Conservation (phyloP, 2,329 filamentous ascomycete species). For the Chalara sp. region DNA sequence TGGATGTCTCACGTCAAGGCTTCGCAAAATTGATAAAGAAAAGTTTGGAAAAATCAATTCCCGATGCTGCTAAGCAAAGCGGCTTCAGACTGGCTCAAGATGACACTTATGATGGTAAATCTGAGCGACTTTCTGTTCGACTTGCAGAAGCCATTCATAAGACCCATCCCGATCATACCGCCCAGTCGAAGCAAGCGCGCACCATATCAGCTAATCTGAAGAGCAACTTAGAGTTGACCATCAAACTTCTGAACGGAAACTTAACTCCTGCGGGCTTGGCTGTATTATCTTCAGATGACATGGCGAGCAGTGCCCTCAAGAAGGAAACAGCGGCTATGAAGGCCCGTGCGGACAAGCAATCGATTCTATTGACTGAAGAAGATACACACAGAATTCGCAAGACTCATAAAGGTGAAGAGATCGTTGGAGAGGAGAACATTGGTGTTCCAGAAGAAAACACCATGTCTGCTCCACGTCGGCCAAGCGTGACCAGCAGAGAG, state of each 20-base stretch:
- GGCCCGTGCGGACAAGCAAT: slow-evolving; percentile 72
- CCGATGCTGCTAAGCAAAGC: slow-evolving; percentile 58
- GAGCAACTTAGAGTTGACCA: slow-evolving; percentile 72
- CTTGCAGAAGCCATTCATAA: slow-evolving; percentile 68
- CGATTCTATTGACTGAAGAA: slow-evolving; percentile 66
- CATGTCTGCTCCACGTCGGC: slow-evolving; percentile 27
- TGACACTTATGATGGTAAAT: slow-evolving; percentile 55
- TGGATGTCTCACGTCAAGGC: slow-evolving; percentile 58
- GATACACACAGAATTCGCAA: slow-evolving; percentile 71
- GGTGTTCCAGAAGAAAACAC: slow-evolving; percentile 28
- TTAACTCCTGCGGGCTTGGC: slow-evolving; percentile 71
- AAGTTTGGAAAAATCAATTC: slow-evolving; percentile 59
- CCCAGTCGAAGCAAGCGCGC: slow-evolving; percentile 60
- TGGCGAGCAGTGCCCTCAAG: slow-evolving; percentile 87
- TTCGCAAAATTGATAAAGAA: slow-evolving; percentile 66
- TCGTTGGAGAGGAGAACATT: slow-evolving; percentile 68
- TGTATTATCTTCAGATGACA: slow-evolving; percentile 83
- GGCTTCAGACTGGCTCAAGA: slow-evolving; percentile 57
- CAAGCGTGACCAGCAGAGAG: slow-evolving; percentile 31
- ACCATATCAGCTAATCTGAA: slow-evolving; percentile 82
- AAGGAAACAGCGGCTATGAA: slow-evolving; percentile 69
- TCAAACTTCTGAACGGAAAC: slow-evolving; percentile 65
- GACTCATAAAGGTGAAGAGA: slow-evolving; percentile 92
- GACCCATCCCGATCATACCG: slow-evolving; percentile 43
- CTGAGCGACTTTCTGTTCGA: slow-evolving; percentile 65